Evolutionary conservation across 2,329 filamentous ascomycete species (phyloP).

Genomic region (Penicillium sp.): DNA sequence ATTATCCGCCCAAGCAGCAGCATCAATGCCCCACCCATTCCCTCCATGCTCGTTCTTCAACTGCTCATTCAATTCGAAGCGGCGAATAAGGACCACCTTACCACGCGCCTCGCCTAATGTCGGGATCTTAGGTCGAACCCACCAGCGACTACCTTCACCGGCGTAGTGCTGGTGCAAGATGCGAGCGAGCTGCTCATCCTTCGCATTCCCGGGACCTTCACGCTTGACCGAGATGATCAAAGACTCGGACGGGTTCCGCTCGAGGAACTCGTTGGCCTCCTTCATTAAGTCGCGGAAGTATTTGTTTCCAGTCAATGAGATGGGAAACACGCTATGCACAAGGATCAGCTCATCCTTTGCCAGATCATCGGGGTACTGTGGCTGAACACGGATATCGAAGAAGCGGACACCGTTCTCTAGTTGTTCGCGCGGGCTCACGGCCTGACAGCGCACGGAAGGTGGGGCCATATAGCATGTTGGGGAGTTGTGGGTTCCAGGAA

Average conservation of each 20-base stretch:
- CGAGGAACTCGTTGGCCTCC: constrained; percentile 73
- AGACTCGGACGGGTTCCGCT: constrained; percentile 75
- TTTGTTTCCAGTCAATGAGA: constrained; percentile 78
- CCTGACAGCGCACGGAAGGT: constrained; percentile 91
- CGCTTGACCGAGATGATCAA: constrained; percentile 87
- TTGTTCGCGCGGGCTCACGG: constrained; percentile 73
- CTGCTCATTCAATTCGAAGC: constrained; percentile 66
- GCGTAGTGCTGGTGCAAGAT: constrained; percentile 75
- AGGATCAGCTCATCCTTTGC: constrained; percentile 71
- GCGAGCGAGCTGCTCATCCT: constrained; percentile 74
- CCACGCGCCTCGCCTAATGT: constrained; percentile 76
- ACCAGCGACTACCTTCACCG: constrained; percentile 65
- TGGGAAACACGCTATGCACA: constrained; percentile 87
- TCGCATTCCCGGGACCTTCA: constrained; percentile 79
- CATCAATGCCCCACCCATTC: constrained; percentile 60
- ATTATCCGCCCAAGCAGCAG: constrained; percentile 80
- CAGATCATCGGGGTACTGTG: constrained; percentile 56
- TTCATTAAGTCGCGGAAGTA: constrained; percentile 73
- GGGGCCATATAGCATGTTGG: constrained; percentile 82
- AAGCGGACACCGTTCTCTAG: constrained; percentile 90
- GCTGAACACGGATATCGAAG: constrained; percentile 84
- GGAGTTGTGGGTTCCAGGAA: constrained; percentile 94
- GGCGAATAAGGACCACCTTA: constrained; percentile 79
- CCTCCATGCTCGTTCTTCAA: constrained; percentile 49
- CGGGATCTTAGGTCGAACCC: constrained; percentile 74